These are phyloP conservation scores for Globisporangium nunn DNA, from an alignment of 352 stramenopile genomes.

Conservation along the genomic window DNA sequence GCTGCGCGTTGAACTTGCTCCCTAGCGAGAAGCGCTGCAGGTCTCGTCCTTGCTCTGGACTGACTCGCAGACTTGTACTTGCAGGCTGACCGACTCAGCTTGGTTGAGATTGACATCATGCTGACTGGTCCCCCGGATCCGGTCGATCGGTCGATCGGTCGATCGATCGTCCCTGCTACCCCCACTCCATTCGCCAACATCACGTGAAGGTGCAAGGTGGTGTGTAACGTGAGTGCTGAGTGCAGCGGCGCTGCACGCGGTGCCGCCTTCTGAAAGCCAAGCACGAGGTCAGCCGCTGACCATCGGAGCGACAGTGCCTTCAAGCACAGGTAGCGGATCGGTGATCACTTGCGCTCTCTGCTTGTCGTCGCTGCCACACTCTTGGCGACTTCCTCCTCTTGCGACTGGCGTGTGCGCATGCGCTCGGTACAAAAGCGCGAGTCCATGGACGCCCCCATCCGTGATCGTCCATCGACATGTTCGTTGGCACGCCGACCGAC, in stretches of 20 bases:
- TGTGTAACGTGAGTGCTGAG: background rate
- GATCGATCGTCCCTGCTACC: background rate
- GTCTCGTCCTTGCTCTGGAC: too few species aligned
- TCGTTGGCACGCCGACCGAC: background rate
- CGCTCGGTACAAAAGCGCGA: background rate
- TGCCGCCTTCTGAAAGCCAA: background rate
- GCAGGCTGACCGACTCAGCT: background rate
- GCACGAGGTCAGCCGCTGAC: background rate
- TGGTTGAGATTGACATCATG: too few species aligned
- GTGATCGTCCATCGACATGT: background rate
- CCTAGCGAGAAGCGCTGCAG: too few species aligned
- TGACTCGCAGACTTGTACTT: background rate
- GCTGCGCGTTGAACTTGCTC: too few species aligned
- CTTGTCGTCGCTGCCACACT: background rate
- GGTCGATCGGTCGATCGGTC: too few species aligned
- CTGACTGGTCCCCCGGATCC: too few species aligned
- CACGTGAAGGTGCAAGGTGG: background rate
- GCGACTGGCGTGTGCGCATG: background rate
- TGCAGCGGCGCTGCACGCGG: too few species aligned
- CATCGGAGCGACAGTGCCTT: background rate
- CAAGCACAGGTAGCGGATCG: background rate
- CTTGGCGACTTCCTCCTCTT: background rate
- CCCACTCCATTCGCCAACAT: background rate
- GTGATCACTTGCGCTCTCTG: background rate
- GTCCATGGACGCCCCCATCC: background rate